Percentiles rank a stretch among this genome's conserved stretches.
Evolutionary conservation across 768 basidiomycete genomes (phyloP).

Genomic region (Russula brevipes): DNA sequence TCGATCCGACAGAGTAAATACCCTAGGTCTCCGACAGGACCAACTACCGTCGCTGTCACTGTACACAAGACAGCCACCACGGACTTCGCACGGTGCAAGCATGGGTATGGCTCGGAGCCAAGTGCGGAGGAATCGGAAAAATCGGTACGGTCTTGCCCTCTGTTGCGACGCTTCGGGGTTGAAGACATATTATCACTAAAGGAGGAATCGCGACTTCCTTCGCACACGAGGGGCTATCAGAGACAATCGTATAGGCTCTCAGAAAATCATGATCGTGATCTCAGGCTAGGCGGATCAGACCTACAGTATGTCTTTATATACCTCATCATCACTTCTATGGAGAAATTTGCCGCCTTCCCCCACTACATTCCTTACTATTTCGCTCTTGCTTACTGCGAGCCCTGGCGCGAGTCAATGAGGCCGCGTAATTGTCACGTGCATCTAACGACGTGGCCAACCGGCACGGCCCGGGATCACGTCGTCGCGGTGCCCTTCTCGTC

Average conservation of each 20-base stretch:
- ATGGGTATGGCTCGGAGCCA: not conserved
- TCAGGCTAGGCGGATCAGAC: no score
- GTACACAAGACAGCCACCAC: not conserved
- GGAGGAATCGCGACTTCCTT: not conserved
- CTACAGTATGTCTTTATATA: no score
- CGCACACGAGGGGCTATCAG: not conserved
- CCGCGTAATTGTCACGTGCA: no score
- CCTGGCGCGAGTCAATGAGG: no score
- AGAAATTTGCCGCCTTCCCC: no score
- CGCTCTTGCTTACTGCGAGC: no score
- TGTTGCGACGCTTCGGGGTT: not conserved
- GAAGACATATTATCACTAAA: not conserved
- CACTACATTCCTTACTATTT: no score
- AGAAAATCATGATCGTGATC: not conserved
- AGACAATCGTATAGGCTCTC: not conserved
- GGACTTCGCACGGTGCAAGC: not conserved
- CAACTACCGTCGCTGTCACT: not conserved
- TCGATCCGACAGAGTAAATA: not conserved
- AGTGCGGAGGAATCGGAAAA: not conserved
- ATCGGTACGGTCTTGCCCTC: not conserved
- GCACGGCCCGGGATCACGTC: slow-evolving; percentile 8
- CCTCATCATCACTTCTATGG: no score
- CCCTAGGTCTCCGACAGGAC: not conserved
- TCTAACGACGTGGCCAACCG: no score
- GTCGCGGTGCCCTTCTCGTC: slow-evolving; percentile 4